Conservation (phyloP, 2,329 filamentous ascomycete species). For the Penicillium sp. region DNA sequence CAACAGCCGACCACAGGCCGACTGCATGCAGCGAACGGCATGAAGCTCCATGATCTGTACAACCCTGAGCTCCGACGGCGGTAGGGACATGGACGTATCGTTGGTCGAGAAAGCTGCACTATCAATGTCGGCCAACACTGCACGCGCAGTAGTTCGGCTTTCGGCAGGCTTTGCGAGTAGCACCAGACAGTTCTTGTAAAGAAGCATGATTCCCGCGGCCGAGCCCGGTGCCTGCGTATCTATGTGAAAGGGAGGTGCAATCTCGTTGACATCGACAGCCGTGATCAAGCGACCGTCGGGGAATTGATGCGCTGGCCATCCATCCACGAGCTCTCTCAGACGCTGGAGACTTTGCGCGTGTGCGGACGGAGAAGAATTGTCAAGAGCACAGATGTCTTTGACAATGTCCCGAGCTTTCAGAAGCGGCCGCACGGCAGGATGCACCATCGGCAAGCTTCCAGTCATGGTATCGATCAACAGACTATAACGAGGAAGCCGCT, state of each 20-base stretch:
- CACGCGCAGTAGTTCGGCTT: constrained; percentile 64
- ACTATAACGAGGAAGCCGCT: constrained; percentile 88
- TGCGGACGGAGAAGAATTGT: constrained; percentile 61
- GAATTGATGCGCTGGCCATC: constrained; percentile 68
- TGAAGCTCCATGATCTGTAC: constrained; percentile 65
- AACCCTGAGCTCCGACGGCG: constrained; percentile 66
- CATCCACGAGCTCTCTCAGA: constrained; percentile 69
- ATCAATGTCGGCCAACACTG: constrained; percentile 78
- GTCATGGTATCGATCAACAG: constrained; percentile 95
- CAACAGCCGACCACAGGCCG: constrained; percentile 37
- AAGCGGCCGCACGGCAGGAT: constrained; percentile 77
- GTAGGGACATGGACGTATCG: constrained; percentile 23
- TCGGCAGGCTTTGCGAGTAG: constrained; percentile 66
- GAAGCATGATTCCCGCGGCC: constrained; percentile 65
- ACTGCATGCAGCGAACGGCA: constrained; percentile 63
- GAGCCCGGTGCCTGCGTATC: constrained; percentile 42
- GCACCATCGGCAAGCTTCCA: constrained; percentile 74
- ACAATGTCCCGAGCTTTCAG: constrained; percentile 89
- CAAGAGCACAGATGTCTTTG: constrained; percentile 92
- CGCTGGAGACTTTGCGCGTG: constrained; percentile 70
- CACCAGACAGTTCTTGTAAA: constrained; percentile 79
- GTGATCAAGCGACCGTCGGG: constrained; percentile 74
- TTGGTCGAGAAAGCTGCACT: constrained; percentile 60
- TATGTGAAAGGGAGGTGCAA: constrained; percentile 65
- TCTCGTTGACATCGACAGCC: constrained; percentile 73